A percentile compares a stretch with the other conserved stretches of the same genome.
Conservation (phyloP, 2,329 filamentous ascomycete genomes). For the Emericellopsis cladophorae region DNA sequence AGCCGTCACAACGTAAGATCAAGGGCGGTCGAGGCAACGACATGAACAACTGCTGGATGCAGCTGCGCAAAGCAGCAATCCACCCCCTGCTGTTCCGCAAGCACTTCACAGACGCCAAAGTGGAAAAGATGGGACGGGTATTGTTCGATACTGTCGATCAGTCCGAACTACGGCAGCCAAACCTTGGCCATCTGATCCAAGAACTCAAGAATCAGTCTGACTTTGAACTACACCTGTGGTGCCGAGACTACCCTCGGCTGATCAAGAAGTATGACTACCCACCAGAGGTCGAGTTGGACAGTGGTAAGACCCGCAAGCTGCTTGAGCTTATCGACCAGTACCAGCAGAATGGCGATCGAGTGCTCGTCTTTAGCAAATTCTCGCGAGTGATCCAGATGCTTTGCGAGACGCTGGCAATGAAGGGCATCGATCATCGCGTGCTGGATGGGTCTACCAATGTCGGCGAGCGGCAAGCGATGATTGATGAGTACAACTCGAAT, state of each 20-base stretch:
- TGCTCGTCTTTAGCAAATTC: conserved; percentile 89
- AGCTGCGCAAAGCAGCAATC: conserved; percentile 81
- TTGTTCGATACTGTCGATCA: conserved; percentile 57
- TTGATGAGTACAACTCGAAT: conserved; percentile 75
- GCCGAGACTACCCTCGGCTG: conserved; percentile 41
- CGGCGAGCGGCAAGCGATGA: conserved; percentile 70
- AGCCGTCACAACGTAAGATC: conserved; percentile 38
- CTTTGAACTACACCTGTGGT: conserved; percentile 55
- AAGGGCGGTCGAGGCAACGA: conserved; percentile 38
- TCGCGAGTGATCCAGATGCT: conserved; percentile 85
- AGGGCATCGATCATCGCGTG: conserved; percentile 67
- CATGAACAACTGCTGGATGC: conserved; percentile 69
- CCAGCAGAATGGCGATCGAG: conserved; percentile 69
- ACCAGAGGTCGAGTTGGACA: conserved; percentile 40
- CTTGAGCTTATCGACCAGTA: conserved; percentile 62
- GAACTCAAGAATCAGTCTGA: conserved; percentile 48
- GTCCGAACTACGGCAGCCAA: conserved; percentile 37
- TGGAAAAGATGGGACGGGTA: conserved; percentile 66
- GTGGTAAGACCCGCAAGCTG: conserved; percentile 78
- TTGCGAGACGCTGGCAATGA: conserved; percentile 63
- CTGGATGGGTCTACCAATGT: conserved; percentile 79
- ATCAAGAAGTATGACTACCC: conserved; percentile 40
- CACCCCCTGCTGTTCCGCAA: conserved; percentile 81
- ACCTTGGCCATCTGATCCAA: conserved; percentile 37
- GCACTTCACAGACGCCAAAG: conserved; percentile 61